Conservation (phyloP, 106 monocot species). For the Agapanthus africanus region DNA sequence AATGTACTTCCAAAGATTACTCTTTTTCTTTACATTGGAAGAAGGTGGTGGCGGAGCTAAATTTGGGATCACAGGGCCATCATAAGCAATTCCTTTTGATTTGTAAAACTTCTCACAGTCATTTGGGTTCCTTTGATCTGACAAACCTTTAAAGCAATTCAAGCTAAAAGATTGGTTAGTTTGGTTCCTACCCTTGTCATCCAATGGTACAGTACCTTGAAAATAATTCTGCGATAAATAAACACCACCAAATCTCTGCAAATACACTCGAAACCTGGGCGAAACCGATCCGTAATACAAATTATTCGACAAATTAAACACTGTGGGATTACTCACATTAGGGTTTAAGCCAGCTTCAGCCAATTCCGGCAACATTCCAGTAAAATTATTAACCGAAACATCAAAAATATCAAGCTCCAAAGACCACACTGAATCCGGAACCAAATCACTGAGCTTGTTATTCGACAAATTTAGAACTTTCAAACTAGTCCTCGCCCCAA, state of each 20-base stretch:
- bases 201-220: slow-evolving; percentile 22
- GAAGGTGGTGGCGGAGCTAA: neutral
- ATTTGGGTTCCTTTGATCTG: slow-evolving; percentile 42
- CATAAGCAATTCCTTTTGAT: slow-evolving; percentile 25
- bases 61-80: slow-evolving; percentile 12
- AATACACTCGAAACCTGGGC: slow-evolving; percentile 6
- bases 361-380: slow-evolving; percentile 26
- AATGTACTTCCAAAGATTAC: slow-evolving; percentile 39
- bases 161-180: slow-evolving; percentile 9
- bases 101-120: slow-evolving; percentile 62
- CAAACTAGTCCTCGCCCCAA: slow-evolving; percentile 1
- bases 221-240: slow-evolving; percentile 73
- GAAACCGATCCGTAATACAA: slow-evolving; percentile 41
- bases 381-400: slow-evolving; percentile 32
- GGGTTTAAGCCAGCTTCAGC: neutral
- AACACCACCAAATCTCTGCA: slow-evolving; percentile 23
- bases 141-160: slow-evolving; percentile 53
- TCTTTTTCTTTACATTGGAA: slow-evolving; percentile 12
- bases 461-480: slow-evolving; percentile 22
- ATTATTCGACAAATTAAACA: slow-evolving; percentile 58
- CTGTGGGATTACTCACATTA: slow-evolving; percentile 8
- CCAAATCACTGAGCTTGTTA: slow-evolving; percentile 23
- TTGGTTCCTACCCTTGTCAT: neutral
- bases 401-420: slow-evolving; percentile 16
- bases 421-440: slow-evolving; percentile 23